Base-by-base conservation (phyloP, 1,139 yeast species). In the Yamadazyma dendronema region DNA sequence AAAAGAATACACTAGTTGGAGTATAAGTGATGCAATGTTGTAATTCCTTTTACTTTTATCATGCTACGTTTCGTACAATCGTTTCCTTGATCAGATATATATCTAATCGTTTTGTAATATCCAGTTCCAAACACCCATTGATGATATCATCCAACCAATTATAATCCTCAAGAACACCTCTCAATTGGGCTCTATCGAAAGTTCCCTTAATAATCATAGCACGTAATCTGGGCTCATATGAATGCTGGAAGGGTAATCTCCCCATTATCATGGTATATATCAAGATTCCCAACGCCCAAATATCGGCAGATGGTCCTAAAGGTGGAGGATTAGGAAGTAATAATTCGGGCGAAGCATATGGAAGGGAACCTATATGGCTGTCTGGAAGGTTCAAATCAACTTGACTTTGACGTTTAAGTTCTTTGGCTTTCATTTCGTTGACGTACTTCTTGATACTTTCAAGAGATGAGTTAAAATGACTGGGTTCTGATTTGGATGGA, bases 271-370 rank as follows among this genome's bases (percentile, higher is more conserved):
- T 74, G 1, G 95, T 79, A 56, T 78, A 88, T 9, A 84, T 50
- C 43, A 85, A 65, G 0, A 89, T 87, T 2, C 97, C 97, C 36
- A 85, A 69, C 0, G 97, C 95, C 97, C 97, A 90, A 9, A 86
- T 74, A 59, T 90, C 97, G 1, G 88, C 83, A 38, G 80, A 68
- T 0, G 89, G 85, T 1, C 85, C 83, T 39, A 84, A 67, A 2
- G 85, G 81, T 3, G 85, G 82, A 1, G 86, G 86, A 19, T 73
- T 67, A 1, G 86, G 81, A 28, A 71, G 65, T 36, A 89, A 65
- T 24, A 88, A 66, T 54, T 90, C 96, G 0, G 97, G 97, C 0
- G 96, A 77, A 0, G 96, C 96, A 56, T 88, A 90, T 0, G 97
- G 97, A 28, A 90, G 67, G 1, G 96, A 88, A 0, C 97, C 97